These are phyloP conservation scores for Globisporangium megalacanthum DNA, from an alignment of 352 stramenopile species.

Conservation along the genomic window DNA sequence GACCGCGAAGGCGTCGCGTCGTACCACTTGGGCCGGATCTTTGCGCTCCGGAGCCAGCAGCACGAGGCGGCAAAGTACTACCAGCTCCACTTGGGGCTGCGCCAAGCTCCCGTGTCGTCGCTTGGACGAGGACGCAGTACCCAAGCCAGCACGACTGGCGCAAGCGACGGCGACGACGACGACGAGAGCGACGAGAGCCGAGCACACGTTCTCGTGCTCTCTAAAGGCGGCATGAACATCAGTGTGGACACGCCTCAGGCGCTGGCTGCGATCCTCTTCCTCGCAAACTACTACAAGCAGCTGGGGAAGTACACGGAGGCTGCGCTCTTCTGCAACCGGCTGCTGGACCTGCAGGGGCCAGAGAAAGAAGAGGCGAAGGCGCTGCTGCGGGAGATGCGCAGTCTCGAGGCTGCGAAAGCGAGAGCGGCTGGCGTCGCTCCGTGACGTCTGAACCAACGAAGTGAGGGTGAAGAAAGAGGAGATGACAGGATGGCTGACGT, in stretches of 20 bases:
- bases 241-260: constrained; percentile 61
- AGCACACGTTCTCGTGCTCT: constrained; percentile 7
- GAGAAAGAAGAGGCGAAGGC: constrained; percentile 84
- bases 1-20: constrained; percentile 73
- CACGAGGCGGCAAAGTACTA: constrained; percentile 74
- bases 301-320: constrained; percentile 46
- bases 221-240: constrained; percentile 25
- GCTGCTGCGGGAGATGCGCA: constrained; percentile 72
- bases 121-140: neutral
- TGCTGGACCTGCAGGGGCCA: constrained; percentile 70
- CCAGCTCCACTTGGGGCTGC: constrained; percentile 53
- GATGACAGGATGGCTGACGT: neutral
- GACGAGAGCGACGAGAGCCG: constrained; percentile 1
- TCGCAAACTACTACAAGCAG: constrained; percentile 82
- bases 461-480: neutral
- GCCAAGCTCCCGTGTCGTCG: constrained; percentile 17
- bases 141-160: neutral
- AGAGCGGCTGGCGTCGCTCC: constrained; percentile 1
- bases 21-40: constrained; percentile 61
- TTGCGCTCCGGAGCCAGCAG: constrained; percentile 33
- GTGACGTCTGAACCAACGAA: neutral
- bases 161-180: neutral
- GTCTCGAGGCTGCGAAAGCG: constrained; percentile 36
- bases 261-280: constrained; percentile 59
- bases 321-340: constrained; percentile 66